Conservation (phyloP, 805 yeast species). For the Candida lessepsii region DNA sequence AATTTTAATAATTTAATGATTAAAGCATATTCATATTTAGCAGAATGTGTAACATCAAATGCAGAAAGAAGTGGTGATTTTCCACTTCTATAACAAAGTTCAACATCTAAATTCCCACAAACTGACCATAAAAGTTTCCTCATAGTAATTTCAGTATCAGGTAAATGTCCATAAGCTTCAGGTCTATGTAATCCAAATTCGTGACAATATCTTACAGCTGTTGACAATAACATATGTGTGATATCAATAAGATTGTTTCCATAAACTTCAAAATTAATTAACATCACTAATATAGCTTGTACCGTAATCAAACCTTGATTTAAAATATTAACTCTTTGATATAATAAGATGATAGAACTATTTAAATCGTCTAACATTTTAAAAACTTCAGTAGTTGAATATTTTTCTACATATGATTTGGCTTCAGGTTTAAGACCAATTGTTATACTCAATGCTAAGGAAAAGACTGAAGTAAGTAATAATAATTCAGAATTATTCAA, state of each 20-base stretch:
- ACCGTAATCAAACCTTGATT: slow-evolving; percentile 52
- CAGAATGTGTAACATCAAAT: background rate
- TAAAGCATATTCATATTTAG: slow-evolving; percentile 2
- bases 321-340: slow-evolving; percentile 46
- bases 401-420: background rate
- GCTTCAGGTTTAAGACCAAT: background rate
- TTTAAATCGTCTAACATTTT: slow-evolving; percentile 17
- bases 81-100: slow-evolving; percentile 36
- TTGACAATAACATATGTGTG: slow-evolving; percentile 27
- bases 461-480: slow-evolving; percentile 4
- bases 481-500: slow-evolving; percentile 13
- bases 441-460: slow-evolving; percentile 4
- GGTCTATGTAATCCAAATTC: slow-evolving; percentile 39
- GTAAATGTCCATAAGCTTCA: slow-evolving; percentile 25
- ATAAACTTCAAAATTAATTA: slow-evolving; percentile 31
- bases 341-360: slow-evolving; percentile 45
- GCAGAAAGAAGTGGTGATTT: slow-evolving; percentile 36
- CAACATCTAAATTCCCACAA: slow-evolving; percentile 35
- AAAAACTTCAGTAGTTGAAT: slow-evolving; percentile 12
- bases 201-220: slow-evolving; percentile 39
- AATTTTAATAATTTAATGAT: background rate
- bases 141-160: slow-evolving; percentile 17
- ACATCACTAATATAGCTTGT: slow-evolving; percentile 50
- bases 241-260: slow-evolving; percentile 24
- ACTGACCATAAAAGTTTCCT: slow-evolving; percentile 34